A percentile compares a stretch with the other conserved stretches of the same genome.
Conservation (phyloP, 164 flowering plant species). For the Akebia trifoliata region DNA sequence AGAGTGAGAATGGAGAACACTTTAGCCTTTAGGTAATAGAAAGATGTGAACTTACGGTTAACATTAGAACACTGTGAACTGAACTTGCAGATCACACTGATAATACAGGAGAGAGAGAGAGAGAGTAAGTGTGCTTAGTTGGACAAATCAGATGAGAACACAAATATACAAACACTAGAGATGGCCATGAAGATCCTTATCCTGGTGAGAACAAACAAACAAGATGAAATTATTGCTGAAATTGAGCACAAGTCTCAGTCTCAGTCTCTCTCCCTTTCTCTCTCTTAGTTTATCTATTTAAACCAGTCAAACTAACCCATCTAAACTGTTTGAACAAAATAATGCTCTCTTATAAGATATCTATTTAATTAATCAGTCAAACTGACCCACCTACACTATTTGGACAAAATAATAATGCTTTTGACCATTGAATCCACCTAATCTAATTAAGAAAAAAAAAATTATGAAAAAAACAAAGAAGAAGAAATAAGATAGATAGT, state of each 20-base stretch:
- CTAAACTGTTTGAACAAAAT: conserved; percentile 12
- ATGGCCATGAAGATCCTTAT: conserved; percentile 21
- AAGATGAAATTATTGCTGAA: neutral
- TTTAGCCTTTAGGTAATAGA: neutral
- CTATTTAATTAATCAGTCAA: conserved; percentile 21
- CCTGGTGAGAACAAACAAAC: conserved; percentile 17
- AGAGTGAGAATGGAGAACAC: neutral
- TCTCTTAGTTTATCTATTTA: too few species aligned
- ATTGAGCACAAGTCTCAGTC: too few species aligned
- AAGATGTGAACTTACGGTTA: neutral
- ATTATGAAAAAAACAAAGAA: neutral
- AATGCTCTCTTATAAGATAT: neutral
- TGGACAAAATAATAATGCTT: conserved; percentile 9
- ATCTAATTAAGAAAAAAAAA: neutral
- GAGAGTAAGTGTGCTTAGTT: conserved; percentile 12
- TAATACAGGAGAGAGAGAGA: conserved; percentile 1
- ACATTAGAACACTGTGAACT: neutral
- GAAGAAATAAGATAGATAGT: conserved; percentile 4
- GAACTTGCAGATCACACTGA: conserved; percentile 2
- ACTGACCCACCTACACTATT: conserved; percentile 27
- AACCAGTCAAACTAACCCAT: too few species aligned
- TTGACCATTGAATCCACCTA: conserved; percentile 17
- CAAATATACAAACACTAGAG: conserved; percentile 22
- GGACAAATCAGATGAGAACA: conserved; percentile 22
- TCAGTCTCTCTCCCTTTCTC: too few species aligned